These are phyloP conservation scores for Gastrolobium bilobum DNA, from an alignment of 306 rosid species.

Conservation along the genomic window DNA sequence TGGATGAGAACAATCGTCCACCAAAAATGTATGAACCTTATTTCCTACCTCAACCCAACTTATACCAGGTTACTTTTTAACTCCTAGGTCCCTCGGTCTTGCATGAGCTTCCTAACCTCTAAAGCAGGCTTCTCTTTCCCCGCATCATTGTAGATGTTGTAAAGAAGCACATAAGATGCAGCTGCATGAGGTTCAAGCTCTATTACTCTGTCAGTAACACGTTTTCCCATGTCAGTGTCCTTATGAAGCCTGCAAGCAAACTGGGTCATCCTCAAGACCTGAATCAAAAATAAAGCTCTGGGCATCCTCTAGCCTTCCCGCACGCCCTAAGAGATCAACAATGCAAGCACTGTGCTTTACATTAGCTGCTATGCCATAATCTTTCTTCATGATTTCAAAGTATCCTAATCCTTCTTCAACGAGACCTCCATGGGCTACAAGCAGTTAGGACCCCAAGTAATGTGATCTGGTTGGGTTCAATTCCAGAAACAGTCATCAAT, in stretches of 20 bases:
- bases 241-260: slow-evolving; percentile 68
- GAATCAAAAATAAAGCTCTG: slow-evolving; percentile 55
- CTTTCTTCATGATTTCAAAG: slow-evolving; percentile 60
- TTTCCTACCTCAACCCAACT: slow-evolving; percentile 73
- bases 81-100: slow-evolving; percentile 53
- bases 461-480: slow-evolving; percentile 61
- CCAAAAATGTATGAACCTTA: slow-evolving; percentile 61
- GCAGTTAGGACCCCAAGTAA: slow-evolving; percentile 70
- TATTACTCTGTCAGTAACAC: slow-evolving; percentile 59
- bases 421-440: slow-evolving; percentile 74
- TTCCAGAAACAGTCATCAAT: slow-evolving; percentile 54
- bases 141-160: slow-evolving; percentile 63
- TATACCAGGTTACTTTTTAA: slow-evolving; percentile 76
- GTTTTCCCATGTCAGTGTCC: slow-evolving; percentile 57
- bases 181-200: slow-evolving; percentile 67
- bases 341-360: slow-evolving; percentile 65
- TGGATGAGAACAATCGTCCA: slow-evolving; percentile 62
- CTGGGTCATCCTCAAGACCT: slow-evolving; percentile 61
- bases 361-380: slow-evolving; percentile 53
- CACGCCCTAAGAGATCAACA: slow-evolving; percentile 70
- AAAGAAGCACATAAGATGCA: slow-evolving; percentile 70
- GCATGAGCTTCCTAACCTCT: slow-evolving; percentile 63
- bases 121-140: slow-evolving; percentile 56
- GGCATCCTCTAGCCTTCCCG: slow-evolving; percentile 64
- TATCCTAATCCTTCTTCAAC: slow-evolving; percentile 63